Conservation (phyloP, 2,329 filamentous ascomycete genomes). For the Beauveria sp. region DNA sequence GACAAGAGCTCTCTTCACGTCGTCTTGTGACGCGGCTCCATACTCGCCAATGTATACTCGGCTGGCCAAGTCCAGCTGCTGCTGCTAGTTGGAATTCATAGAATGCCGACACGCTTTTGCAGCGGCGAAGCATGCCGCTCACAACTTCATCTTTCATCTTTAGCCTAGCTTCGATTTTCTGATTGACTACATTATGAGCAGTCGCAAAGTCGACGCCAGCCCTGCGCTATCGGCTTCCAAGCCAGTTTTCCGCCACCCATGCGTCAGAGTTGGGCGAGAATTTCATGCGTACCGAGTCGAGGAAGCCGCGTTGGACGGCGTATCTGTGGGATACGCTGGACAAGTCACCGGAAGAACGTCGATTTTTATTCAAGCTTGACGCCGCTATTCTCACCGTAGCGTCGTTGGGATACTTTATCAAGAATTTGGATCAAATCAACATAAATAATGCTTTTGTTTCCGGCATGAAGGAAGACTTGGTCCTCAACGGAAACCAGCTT, state of each 20-base stretch:
- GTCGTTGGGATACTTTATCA: slow-evolving; percentile 26
- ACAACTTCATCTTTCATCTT: background rate
- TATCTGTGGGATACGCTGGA: slow-evolving; percentile 31
- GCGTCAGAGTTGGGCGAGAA: background rate
- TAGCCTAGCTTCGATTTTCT: background rate
- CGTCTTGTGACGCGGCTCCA: background rate
- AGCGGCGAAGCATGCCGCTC: background rate
- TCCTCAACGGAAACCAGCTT: slow-evolving; percentile 40
- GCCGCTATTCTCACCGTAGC: slow-evolving; percentile 28
- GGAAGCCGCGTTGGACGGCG: slow-evolving; percentile 23
- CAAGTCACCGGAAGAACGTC: slow-evolving; percentile 23
- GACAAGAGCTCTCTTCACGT: background rate
- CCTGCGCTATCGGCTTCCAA: background rate
- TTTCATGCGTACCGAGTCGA: background rate
- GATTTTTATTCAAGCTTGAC: slow-evolving; percentile 27
- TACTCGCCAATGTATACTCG: background rate
- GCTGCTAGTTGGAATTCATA: background rate
- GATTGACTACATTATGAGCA: background rate
- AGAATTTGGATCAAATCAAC: slow-evolving; percentile 32
- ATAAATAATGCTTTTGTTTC: slow-evolving; percentile 38
- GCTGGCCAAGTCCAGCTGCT: background rate
- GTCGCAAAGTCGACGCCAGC: background rate
- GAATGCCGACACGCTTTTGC: background rate
- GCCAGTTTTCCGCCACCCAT: background rate
- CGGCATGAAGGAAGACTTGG: slow-evolving; percentile 37